A percentile compares a stretch with the other conserved stretches of the same genome.
These are phyloP conservation scores for Ophiostoma fasciatum DNA, from an alignment of 2,329 filamentous ascomycete genomes.

Conservation along the genomic window DNA sequence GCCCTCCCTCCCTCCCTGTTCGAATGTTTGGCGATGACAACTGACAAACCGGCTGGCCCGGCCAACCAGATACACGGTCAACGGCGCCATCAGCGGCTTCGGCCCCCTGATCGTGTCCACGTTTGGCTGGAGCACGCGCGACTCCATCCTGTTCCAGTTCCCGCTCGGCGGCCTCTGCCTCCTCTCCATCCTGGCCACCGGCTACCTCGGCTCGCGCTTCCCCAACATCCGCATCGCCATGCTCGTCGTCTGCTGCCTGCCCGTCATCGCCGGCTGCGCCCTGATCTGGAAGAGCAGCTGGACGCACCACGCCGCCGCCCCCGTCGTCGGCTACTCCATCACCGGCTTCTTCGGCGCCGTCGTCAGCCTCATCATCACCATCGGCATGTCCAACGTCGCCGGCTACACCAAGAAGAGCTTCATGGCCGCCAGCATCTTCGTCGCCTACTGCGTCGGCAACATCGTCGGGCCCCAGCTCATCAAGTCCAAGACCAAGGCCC, in stretches of 20 bases:
- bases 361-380: conserved; percentile 40
- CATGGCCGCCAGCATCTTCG: conserved; percentile 59
- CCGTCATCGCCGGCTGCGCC: conserved; percentile 58
- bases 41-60: no score
- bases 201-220: conserved; percentile 45
- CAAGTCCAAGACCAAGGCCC: conserved; percentile 44
- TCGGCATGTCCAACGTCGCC: conserved; percentile 52
- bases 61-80: conserved; percentile 56
- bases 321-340: conserved; percentile 56
- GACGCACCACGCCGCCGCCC: conserved; percentile 48
- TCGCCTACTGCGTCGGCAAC: conserved; percentile 61
- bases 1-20: no score
- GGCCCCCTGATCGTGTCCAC: conserved; percentile 58
- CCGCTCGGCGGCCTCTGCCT: conserved; percentile 57
- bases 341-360: conserved; percentile 61
- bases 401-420: conserved; percentile 67
- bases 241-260: conserved; percentile 51
- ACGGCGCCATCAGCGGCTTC: conserved; percentile 56
- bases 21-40: no score
- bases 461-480: conserved; percentile 63
- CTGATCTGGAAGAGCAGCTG: conserved; percentile 59
- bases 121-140: conserved; percentile 48
- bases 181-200: conserved; percentile 49
- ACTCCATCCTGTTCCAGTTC: conserved; percentile 60
- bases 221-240: conserved; percentile 50